Conservation (phyloP, 805 yeast species). For the Lachancea nothofagi region DNA sequence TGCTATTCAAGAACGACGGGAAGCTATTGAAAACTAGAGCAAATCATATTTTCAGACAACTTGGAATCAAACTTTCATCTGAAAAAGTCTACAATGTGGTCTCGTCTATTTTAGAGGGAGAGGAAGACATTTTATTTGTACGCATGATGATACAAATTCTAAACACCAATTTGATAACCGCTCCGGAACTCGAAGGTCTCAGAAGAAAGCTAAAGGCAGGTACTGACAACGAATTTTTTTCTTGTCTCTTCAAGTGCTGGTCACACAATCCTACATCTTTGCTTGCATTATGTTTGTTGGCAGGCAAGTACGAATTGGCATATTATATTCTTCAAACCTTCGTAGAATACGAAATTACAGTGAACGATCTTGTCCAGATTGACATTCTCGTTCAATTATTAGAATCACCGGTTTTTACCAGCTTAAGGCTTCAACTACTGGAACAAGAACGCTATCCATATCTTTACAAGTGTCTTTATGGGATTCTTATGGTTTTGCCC, state of each 20-base stretch:
- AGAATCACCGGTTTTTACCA: constrained; percentile 89
- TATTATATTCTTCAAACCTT: constrained; percentile 74
- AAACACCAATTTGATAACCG: constrained; percentile 78
- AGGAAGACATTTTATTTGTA: constrained; percentile 61
- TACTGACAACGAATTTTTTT: constrained; percentile 70
- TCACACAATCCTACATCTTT: constrained; percentile 87
- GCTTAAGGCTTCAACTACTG: constrained; percentile 77
- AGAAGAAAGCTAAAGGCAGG: constrained; percentile 61
- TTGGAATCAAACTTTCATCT: constrained; percentile 75
- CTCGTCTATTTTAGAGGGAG: constrained; percentile 63
- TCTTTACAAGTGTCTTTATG: constrained; percentile 82
- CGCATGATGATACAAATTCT: constrained; percentile 80
- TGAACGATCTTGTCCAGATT: constrained; percentile 74
- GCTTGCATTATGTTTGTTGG: constrained; percentile 73
- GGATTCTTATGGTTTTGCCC: constrained; percentile 87
- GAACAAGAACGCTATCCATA: constrained; percentile 81
- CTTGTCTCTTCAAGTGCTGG: constrained; percentile 82
- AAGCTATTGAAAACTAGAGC: constrained; percentile 65
- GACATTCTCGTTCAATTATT: constrained; percentile 85
- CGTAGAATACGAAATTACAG: constrained; percentile 69
- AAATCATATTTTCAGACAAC: constrained; percentile 74
- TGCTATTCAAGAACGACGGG: constrained; percentile 64
- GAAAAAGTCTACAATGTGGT: constrained; percentile 77
- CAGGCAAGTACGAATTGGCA: constrained; percentile 85
- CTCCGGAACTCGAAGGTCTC: constrained; percentile 69